A percentile compares a stretch with the other conserved stretches of the same genome.
phyloP scores from a whole-genome alignment of 371 early-diverging fungal species.

The Coemansia sp. region DNA sequence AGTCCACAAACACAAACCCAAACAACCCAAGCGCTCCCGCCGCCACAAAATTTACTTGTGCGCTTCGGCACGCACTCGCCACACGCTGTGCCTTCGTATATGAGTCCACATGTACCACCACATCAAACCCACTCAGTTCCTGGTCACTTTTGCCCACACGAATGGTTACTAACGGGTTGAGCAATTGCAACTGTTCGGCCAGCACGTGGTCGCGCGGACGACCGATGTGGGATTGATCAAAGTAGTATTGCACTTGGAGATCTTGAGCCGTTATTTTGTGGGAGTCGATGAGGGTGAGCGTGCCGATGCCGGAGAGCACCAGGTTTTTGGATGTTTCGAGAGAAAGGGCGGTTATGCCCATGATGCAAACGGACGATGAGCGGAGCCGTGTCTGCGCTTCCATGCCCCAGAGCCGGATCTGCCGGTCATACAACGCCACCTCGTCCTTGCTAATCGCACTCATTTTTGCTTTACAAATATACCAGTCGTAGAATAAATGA shows the following conservation, averaged over 20 bases:
- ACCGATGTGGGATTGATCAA: conserved; percentile 65
- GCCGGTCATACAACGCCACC: conserved; percentile 88
- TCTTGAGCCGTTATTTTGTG: conserved; percentile 60
- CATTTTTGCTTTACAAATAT: conserved; percentile 5
- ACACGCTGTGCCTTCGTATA: not conserved
- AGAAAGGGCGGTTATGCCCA: conserved; percentile 33
- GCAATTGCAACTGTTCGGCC: conserved; percentile 14
- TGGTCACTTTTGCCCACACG: not conserved
- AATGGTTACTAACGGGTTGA: conserved; percentile 37
- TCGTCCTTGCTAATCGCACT: conserved; percentile 65
- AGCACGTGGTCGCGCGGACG: conserved; percentile 31
- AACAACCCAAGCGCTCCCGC: conserved; percentile 71
- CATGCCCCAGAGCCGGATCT: conserved; percentile 93
- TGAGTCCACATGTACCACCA: conserved; percentile 26
- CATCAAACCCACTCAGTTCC: conserved; percentile 9
- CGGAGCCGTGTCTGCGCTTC: conserved; percentile 79
- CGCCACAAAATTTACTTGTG: conserved; percentile 30
- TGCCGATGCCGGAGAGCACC: conserved; percentile 84
- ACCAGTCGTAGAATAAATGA: too few relatives aligned
- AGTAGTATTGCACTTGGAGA: conserved; percentile 75
- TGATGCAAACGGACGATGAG: conserved; percentile 62
- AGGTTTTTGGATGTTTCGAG: conserved; percentile 86
- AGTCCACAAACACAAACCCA: conserved; percentile 83
- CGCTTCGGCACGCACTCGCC: not conserved
- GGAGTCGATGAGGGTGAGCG: conserved; percentile 69